A percentile compares a stretch with the other conserved stretches of the same genome.
phyloP scores from a whole-genome alignment of 2,329 filamentous ascomycete species.

The Ilyonectria destructans region DNA sequence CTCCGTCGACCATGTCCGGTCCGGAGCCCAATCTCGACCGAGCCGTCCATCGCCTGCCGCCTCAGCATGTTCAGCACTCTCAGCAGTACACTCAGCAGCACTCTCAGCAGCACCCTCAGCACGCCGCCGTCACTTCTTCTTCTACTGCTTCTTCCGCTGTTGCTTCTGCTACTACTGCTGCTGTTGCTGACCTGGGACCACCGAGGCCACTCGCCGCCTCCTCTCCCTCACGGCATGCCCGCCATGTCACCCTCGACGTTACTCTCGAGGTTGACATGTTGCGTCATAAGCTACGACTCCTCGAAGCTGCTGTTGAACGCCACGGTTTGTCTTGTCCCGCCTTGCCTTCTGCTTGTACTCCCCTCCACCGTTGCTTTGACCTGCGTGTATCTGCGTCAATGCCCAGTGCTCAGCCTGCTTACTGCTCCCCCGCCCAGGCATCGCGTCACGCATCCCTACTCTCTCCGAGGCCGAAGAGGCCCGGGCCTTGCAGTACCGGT shows the following conservation, averaged over 20 bases:
- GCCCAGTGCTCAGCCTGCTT: conserved; percentile 35
- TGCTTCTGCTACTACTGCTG: background rate
- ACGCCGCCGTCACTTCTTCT: conserved; percentile 2
- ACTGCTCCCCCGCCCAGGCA: conserved; percentile 44
- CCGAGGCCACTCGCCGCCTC: conserved; percentile 65
- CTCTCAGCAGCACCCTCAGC: too few species aligned
- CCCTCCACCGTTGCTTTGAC: conserved; percentile 28
- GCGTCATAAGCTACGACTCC: conserved; percentile 68
- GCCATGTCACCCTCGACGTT: conserved; percentile 64
- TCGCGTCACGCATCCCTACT: conserved; percentile 56
- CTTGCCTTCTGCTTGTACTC: conserved; percentile 27
- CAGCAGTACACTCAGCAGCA: too few species aligned
- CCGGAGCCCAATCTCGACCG: conserved; percentile 52
- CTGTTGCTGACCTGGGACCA: conserved; percentile 62
- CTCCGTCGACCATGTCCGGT: conserved; percentile 52
- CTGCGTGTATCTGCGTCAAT: conserved; percentile 25
- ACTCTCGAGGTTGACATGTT: conserved; percentile 69
- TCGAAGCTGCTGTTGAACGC: conserved; percentile 65
- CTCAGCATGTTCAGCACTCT: conserved; percentile 58
- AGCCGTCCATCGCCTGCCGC: conserved; percentile 57
- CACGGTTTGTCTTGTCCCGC: conserved; percentile 60
- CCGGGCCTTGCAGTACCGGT: conserved; percentile 70
- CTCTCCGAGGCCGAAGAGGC: conserved; percentile 73
- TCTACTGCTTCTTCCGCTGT: background rate
- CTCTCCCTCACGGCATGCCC: conserved; percentile 64